Conservation (phyloP, 805 yeast species). For the Saccharomycopsis javanensis region DNA sequence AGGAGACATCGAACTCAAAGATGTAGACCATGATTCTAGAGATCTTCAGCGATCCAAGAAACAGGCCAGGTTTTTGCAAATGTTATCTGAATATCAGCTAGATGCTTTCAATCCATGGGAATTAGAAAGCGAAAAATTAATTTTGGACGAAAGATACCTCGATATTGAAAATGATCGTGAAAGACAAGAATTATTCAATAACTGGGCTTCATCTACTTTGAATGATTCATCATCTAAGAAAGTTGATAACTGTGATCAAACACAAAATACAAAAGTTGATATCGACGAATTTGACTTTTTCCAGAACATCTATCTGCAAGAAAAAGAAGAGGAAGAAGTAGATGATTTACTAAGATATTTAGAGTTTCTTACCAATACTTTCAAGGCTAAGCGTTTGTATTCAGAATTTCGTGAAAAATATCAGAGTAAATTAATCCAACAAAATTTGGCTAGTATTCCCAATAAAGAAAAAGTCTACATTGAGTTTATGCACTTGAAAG, state of each 20-base stretch:
- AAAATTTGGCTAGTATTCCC: slow-evolving; percentile 4
- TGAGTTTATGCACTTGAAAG: slow-evolving; percentile 11
- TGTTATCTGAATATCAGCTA: slow-evolving; percentile 28
- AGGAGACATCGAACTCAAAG: slow-evolving; percentile 19
- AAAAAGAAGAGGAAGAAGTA: background rate
- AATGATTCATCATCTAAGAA: slow-evolving; percentile 3
- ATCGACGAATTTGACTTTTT: background rate
- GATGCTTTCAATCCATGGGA: slow-evolving; percentile 44
- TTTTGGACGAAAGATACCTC: slow-evolving; percentile 34
- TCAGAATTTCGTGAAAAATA: slow-evolving; percentile 14
- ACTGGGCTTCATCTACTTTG: slow-evolving; percentile 32
- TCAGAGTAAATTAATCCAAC: slow-evolving; percentile 1
- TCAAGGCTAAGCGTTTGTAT: slow-evolving; percentile 12
- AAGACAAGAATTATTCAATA: slow-evolving; percentile 34
- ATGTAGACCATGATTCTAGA: slow-evolving; percentile 13
- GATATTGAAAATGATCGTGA: slow-evolving; percentile 26
- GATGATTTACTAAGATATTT: slow-evolving; percentile 6
- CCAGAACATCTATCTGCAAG: background rate
- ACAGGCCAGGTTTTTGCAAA: slow-evolving; percentile 24
- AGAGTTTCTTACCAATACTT: slow-evolving; percentile 6
- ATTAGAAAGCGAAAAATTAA: slow-evolving; percentile 31
- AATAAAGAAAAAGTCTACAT: slow-evolving; percentile 14
- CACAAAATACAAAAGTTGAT: background rate
- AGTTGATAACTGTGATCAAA: background rate
- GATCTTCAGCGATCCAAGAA: background rate